phyloP scores from a whole-genome alignment of 306 rosid genomes.

The Acacia acuminata region DNA sequence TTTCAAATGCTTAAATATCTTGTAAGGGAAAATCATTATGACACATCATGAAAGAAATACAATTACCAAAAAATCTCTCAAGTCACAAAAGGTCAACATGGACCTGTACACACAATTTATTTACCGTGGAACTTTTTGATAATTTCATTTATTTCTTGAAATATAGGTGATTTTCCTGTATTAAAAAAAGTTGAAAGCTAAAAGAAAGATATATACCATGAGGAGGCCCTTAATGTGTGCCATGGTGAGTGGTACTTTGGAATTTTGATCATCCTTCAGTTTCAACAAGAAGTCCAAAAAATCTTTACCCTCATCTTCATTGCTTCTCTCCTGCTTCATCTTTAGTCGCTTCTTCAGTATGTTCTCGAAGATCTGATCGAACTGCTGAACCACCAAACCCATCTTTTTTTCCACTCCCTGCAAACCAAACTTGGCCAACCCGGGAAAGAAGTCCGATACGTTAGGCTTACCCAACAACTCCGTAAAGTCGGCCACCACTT shows the following conservation, averaged over 20 bases:
- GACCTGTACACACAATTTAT: too few relatives aligned
- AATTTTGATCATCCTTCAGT: conserved; percentile 52
- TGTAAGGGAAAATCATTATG: too few relatives aligned
- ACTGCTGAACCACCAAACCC: conserved; percentile 15
- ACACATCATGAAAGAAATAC: too few relatives aligned
- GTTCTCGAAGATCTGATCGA: conserved; percentile 61
- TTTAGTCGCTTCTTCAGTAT: conserved; percentile 42
- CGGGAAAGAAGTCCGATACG: conserved; percentile 68
- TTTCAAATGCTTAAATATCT: too few relatives aligned
- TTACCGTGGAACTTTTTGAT: rapidly evolving
- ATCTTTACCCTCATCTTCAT: conserved; percentile 25
- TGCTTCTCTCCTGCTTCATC: neutral
- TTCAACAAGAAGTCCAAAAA: conserved; percentile 62
- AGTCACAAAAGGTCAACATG: too few relatives aligned
- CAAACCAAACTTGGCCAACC: conserved; percentile 68
- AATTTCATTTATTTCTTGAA: rapidly evolving
- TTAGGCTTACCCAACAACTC: conserved; percentile 55
- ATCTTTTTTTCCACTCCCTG: conserved; percentile 62
- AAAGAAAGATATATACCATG: conserved; percentile 43
- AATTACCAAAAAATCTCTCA: too few relatives aligned
- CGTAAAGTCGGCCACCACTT: conserved; percentile 36
- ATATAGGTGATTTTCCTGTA: too few relatives aligned
- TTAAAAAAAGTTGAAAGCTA: too few relatives aligned
- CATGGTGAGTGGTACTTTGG: conserved; percentile 52
- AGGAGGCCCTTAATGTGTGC: conserved; percentile 60